Conservation (phyloP, 1,284 basidiomycete species). For the Cryptococcus hybrid region DNA sequence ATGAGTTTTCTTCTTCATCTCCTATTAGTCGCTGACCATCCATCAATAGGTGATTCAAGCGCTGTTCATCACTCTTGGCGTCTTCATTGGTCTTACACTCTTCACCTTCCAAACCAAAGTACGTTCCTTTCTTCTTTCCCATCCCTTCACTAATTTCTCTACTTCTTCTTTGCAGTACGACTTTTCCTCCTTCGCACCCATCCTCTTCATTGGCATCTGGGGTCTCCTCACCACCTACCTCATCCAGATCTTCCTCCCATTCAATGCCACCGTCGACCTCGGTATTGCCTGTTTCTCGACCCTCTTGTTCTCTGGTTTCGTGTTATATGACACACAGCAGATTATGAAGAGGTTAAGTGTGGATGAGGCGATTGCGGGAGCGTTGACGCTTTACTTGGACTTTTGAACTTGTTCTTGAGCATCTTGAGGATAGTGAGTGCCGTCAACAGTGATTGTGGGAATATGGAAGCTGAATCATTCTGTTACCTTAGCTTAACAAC, state of each 20-base stretch:
- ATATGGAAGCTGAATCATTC: not conserved
- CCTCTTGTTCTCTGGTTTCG: constrained; percentile 48
- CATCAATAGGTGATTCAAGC: constrained; percentile 54
- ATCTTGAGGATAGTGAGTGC: constrained; percentile 11
- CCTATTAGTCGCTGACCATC: not conserved
- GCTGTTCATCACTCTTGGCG: constrained; percentile 55
- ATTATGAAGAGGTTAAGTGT: constrained; percentile 51
- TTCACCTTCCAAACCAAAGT: constrained; percentile 55
- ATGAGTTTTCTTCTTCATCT: not conserved
- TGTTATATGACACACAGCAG: constrained; percentile 48
- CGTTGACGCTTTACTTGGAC: constrained; percentile 34
- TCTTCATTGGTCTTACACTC: constrained; percentile 56
- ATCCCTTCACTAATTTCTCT: not conserved
- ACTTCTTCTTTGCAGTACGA: constrained; percentile 32
- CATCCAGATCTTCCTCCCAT: constrained; percentile 50
- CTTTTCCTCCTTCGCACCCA: constrained; percentile 46
- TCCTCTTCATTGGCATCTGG: constrained; percentile 47
- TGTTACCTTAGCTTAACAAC: constrained; percentile 15
- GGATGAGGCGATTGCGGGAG: constrained; percentile 46
- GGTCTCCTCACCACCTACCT: constrained; percentile 43
- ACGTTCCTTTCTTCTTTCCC: constrained; percentile 14
- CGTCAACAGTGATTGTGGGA: not conserved
- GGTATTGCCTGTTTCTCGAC: constrained; percentile 44
- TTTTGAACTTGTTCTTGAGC: constrained; percentile 14
- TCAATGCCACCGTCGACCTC: constrained; percentile 47